Conservation (phyloP, 2,329 filamentous ascomycete species). For the Exophiala viscosa region DNA sequence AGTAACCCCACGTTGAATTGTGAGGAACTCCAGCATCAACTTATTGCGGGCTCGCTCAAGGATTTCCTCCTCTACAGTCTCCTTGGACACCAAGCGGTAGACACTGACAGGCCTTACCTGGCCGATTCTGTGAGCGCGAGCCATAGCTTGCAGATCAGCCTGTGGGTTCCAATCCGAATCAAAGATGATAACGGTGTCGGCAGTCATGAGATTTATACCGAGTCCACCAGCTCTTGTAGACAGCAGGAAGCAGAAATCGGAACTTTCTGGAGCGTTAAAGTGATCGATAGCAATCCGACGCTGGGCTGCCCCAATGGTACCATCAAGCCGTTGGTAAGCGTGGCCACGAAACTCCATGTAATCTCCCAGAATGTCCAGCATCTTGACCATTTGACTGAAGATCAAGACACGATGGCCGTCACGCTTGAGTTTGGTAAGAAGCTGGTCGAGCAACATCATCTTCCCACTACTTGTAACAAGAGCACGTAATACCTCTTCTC, state of each 20-base stretch:
- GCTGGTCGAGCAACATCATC: slow-evolving; percentile 96
- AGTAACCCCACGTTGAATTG: slow-evolving; percentile 93
- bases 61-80: slow-evolving; percentile 97
- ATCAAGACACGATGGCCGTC: slow-evolving; percentile 95
- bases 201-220: slow-evolving; percentile 99
- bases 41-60: slow-evolving; percentile 95
- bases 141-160: slow-evolving; percentile 97
- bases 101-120: slow-evolving; percentile 95
- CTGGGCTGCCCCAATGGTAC: slow-evolving; percentile 83
- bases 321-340: slow-evolving; percentile 89
- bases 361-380: slow-evolving; percentile 93
- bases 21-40: slow-evolving; percentile 93
- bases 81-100: slow-evolving; percentile 93
- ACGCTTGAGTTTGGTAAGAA: slow-evolving; percentile 88
- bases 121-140: slow-evolving; percentile 93
- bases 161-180: slow-evolving; percentile 99
- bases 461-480: slow-evolving; percentile 97
- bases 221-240: slow-evolving; percentile 94
- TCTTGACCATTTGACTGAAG: slow-evolving; percentile 99
- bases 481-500: slow-evolving; percentile 86
- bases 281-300: slow-evolving; percentile 94
- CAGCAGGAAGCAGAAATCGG: slow-evolving; percentile 92
- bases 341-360: slow-evolving; percentile 93
- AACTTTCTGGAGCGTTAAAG: slow-evolving; percentile 94
- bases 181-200: slow-evolving; percentile 95